Conservation (phyloP, 768 basidiomycete species). For the Crepidotus variabilis region DNA sequence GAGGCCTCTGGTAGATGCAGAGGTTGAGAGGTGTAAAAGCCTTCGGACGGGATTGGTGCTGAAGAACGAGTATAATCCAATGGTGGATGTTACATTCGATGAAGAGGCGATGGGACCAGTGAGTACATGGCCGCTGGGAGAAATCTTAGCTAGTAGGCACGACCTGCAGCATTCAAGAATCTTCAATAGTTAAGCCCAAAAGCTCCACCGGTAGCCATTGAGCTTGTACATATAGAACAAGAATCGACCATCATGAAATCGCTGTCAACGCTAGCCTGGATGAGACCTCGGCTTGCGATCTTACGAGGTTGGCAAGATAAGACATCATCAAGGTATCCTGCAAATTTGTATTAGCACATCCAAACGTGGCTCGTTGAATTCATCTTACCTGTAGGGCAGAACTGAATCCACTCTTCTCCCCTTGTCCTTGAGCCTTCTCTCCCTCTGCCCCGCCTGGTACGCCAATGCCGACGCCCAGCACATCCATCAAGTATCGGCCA, state of each 20-base stretch:
- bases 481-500: conserved; percentile 89
- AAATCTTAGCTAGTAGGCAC: conserved; percentile 86
- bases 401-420: conserved; percentile 67
- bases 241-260: conserved; percentile 22
- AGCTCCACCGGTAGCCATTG: conserved; percentile 12
- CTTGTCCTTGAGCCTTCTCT: not conserved
- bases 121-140: conserved; percentile 95
- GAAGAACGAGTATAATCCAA: conserved; percentile 9
- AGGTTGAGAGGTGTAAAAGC: conserved; percentile 40
- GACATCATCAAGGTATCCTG: conserved; percentile 94
- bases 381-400: conserved; percentile 62
- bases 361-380: conserved; percentile 3
- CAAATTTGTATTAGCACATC: conserved; percentile 3
- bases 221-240: conserved; percentile 9
- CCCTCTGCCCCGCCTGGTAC: conserved; percentile 21
- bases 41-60: conserved; percentile 46
- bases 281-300: conserved; percentile 91
- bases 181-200: conserved; percentile 79
- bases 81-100: conserved; percentile 25
- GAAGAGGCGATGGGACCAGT: conserved; percentile 57
- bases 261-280: conserved; percentile 78
- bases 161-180: conserved; percentile 95
- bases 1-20: conserved; percentile 58
- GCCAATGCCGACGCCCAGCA: conserved; percentile 68
- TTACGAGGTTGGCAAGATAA: conserved; percentile 90